These are phyloP conservation scores for Peterozyma toletana DNA, from an alignment of 805 yeast genomes.

Conservation along the genomic window DNA sequence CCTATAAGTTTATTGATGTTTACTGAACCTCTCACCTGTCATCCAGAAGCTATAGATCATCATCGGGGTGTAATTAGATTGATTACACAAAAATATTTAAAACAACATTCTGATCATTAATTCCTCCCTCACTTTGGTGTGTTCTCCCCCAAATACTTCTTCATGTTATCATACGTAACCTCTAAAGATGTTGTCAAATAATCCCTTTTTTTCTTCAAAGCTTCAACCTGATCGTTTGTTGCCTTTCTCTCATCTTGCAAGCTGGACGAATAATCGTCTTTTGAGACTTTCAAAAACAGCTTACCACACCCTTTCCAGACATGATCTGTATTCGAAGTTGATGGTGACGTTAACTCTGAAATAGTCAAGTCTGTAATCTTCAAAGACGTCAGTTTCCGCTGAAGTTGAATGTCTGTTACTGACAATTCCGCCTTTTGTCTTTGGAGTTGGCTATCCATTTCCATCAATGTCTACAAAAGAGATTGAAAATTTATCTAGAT, in stretches of 20 bases:
- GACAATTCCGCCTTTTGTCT: slow-evolving; percentile 53
- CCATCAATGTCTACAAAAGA: slow-evolving; percentile 38
- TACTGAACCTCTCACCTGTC: too few relatives aligned
- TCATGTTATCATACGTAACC: slow-evolving; percentile 61
- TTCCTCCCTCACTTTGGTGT: too few relatives aligned
- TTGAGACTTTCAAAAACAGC: slow-evolving; percentile 47
- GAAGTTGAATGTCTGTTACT: slow-evolving; percentile 44
- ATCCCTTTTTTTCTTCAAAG: slow-evolving; percentile 58
- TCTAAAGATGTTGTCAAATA: slow-evolving; percentile 74
- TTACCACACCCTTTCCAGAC: slow-evolving; percentile 89
- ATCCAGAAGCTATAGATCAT: too few relatives aligned
- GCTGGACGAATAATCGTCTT: slow-evolving; percentile 36
- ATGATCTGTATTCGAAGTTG: slow-evolving; percentile 29
- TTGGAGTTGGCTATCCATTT: slow-evolving; percentile 60
- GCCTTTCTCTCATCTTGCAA: slow-evolving; percentile 45
- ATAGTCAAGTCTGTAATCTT: slow-evolving; percentile 50
- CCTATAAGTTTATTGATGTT: too few relatives aligned
- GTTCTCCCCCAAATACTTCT: slow-evolving; percentile 25
- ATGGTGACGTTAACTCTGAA: slow-evolving; percentile 40
- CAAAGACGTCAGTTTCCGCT: slow-evolving; percentile 39
- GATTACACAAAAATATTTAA: too few relatives aligned
- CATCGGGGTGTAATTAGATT: too few relatives aligned
- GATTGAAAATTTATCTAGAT: too few relatives aligned
- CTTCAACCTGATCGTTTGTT: slow-evolving; percentile 50
- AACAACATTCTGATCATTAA: too few relatives aligned